Evolutionary conservation across 352 stramenopile species (phyloP).

Genomic region (Globisporangium megalacanthum): DNA sequence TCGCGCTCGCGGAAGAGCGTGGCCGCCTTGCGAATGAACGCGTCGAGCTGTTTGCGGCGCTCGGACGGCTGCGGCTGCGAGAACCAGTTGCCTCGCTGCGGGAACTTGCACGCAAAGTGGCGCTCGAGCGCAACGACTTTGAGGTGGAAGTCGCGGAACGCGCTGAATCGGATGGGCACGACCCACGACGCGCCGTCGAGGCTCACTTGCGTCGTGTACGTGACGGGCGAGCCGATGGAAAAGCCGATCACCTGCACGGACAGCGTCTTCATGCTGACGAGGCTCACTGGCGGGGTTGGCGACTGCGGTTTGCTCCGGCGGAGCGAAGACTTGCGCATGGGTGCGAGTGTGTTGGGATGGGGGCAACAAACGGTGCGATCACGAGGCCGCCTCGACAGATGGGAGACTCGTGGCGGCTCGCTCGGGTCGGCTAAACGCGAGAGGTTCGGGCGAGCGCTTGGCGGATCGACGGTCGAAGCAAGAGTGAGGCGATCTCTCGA

Average conservation of each 20-base stretch:
- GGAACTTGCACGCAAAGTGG: conserved; percentile 55
- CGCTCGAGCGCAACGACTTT: conserved; percentile 39
- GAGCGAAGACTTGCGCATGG: not conserved
- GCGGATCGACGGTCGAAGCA: too few relatives aligned
- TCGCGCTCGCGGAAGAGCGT: conserved; percentile 41
- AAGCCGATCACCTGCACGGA: conserved; percentile 42
- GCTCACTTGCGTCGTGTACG: conserved; percentile 46
- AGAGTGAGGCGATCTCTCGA: too few relatives aligned
- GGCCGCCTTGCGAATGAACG: conserved; percentile 53
- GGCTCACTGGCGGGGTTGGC: not conserved
- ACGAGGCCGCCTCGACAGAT: too few relatives aligned
- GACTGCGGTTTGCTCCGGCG: not conserved
- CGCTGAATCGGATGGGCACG: conserved; percentile 57
- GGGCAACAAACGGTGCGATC: too few relatives aligned
- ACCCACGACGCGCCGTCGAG: conserved; percentile 36
- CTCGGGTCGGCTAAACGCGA: too few relatives aligned
- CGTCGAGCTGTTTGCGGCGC: conserved; percentile 53
- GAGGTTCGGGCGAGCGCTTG: too few relatives aligned
- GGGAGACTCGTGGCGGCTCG: too few relatives aligned
- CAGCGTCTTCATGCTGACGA: conserved; percentile 18
- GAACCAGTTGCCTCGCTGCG: conserved; percentile 56
- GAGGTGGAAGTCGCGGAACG: conserved; percentile 54
- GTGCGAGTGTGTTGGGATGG: too few relatives aligned
- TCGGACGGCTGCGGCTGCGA: conserved; percentile 49
- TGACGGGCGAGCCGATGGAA: conserved; percentile 26